phyloP scores from a whole-genome alignment of 768 basidiomycete species.

The Russula emetica region DNA sequence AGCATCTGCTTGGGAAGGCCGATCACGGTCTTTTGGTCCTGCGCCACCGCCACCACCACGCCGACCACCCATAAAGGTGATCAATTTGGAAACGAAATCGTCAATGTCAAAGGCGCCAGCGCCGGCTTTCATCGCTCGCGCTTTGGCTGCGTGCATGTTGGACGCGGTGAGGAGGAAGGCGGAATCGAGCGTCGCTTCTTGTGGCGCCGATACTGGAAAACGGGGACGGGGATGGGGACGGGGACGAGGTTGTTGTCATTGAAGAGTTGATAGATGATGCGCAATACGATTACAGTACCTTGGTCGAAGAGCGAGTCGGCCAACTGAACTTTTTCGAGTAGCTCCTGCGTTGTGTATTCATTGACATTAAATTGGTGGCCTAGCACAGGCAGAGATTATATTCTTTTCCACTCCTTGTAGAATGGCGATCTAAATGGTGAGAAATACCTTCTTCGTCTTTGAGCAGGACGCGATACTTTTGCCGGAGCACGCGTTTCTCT shows the following conservation, averaged over 20 bases:
- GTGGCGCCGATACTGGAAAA: conserved; percentile 31
- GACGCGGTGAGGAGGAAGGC: conserved; percentile 71
- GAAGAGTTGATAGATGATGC: background rate
- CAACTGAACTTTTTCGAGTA: conserved; percentile 51
- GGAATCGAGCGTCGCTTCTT: conserved; percentile 90
- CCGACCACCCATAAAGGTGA: conserved; percentile 72
- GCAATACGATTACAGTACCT: conserved; percentile 38
- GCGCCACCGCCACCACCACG: conserved; percentile 31
- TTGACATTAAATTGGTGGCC: conserved; percentile 47
- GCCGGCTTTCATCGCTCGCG: conserved; percentile 87
- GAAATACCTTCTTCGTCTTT: conserved; percentile 34
- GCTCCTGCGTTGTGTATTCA: conserved; percentile 52
- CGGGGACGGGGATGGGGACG: background rate
- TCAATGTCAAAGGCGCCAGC: conserved; percentile 87
- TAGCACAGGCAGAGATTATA: conserved; percentile 2
- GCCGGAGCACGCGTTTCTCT: conserved; percentile 69
- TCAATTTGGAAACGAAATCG: conserved; percentile 76
- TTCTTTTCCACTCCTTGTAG: background rate
- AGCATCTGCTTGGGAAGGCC: conserved; percentile 42
- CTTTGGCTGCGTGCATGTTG: conserved; percentile 77
- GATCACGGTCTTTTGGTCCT: conserved; percentile 26
- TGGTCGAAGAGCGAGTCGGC: conserved; percentile 63
- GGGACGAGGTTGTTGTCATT: background rate
- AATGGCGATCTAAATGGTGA: background rate
- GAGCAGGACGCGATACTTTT: conserved; percentile 65